A percentile compares a stretch with the other conserved stretches of the same genome.
Conservation (phyloP, 1,284 basidiomycete species). For the Lentinus polychrous region DNA sequence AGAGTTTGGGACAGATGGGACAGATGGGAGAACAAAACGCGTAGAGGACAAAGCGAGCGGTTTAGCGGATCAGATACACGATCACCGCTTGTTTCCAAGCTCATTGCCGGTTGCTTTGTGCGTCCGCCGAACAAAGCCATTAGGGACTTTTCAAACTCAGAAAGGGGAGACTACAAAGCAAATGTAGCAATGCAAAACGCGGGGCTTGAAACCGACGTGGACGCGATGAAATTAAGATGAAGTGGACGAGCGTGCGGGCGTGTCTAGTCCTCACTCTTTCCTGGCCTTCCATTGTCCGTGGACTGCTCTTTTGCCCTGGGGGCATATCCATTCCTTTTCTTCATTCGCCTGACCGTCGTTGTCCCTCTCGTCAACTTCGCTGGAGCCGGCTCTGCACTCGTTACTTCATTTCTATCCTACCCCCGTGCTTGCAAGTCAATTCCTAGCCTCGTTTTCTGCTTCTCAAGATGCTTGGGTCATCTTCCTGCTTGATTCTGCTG, state of each 20-base stretch:
- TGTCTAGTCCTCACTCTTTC: slow-evolving; percentile 11
- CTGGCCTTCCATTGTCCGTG: slow-evolving; percentile 15
- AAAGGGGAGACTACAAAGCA: neutral
- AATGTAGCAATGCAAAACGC: neutral
- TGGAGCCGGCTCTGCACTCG: slow-evolving; percentile 45
- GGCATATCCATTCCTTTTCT: slow-evolving; percentile 49
- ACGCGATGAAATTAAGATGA: neutral
- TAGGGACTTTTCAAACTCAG: neutral
- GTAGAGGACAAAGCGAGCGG: neutral
- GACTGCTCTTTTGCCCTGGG: slow-evolving; percentile 37
- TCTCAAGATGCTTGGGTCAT: slow-evolving; percentile 27
- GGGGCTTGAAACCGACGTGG: neutral
- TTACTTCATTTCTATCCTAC: slow-evolving; percentile 14
- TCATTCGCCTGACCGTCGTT: slow-evolving; percentile 26
- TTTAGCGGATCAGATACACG: neutral
- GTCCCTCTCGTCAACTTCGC: slow-evolving; percentile 25
- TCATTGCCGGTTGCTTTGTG: slow-evolving; percentile 5
- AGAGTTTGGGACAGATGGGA: too few species aligned
- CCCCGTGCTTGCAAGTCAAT: slow-evolving; percentile 5
- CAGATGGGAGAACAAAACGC: neutral
- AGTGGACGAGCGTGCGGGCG: neutral
- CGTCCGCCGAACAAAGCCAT: neutral
- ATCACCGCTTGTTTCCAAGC: slow-evolving; percentile 3
- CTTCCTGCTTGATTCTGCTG: slow-evolving; percentile 27
- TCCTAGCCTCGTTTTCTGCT: neutral